Conservation (phyloP, 805 yeast genomes). For the Cyberlindnera xylosilytica region DNA sequence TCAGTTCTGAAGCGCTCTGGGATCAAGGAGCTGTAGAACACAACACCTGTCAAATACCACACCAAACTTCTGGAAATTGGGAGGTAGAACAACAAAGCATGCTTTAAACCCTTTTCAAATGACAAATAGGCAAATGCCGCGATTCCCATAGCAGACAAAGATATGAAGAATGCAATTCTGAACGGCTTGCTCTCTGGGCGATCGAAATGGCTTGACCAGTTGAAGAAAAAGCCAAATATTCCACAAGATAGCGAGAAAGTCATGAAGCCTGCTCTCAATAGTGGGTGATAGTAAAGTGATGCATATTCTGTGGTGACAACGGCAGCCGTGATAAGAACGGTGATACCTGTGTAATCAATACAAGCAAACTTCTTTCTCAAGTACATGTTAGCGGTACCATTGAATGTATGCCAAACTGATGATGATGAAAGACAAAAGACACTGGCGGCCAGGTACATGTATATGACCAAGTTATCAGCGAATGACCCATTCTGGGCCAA, state of each 20-base stretch:
- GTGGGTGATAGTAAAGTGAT: constrained; percentile 60
- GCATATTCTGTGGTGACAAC: constrained; percentile 84
- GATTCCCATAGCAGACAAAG: constrained; percentile 74
- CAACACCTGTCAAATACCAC: constrained; percentile 80
- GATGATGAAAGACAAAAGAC: constrained; percentile 76
- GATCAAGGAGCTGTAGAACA: constrained; percentile 79
- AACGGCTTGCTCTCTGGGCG: constrained; percentile 78
- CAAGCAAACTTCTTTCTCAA: constrained; percentile 81
- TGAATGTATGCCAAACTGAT: constrained; percentile 88
- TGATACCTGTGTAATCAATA: constrained; percentile 92
- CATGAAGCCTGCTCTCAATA: constrained; percentile 49
- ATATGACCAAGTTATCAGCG: constrained; percentile 49
- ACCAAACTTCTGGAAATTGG: constrained; percentile 72
- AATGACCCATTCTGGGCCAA: constrained; percentile 41
- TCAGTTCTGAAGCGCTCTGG: constrained; percentile 89
- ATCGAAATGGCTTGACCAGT: constrained; percentile 93
- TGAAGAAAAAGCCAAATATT: constrained; percentile 65
- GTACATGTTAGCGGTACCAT: constrained; percentile 62
- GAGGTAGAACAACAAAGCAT: constrained; percentile 50
- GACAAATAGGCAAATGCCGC: constrained; percentile 58
- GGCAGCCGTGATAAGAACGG: constrained; percentile 84
- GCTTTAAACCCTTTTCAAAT: constrained; percentile 50
- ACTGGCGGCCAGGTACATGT: constrained; percentile 67
- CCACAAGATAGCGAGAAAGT: constrained; percentile 66
- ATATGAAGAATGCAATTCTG: constrained; percentile 75